Conservation (phyloP, 1,139 yeast species). For the Pichia sp. region DNA sequence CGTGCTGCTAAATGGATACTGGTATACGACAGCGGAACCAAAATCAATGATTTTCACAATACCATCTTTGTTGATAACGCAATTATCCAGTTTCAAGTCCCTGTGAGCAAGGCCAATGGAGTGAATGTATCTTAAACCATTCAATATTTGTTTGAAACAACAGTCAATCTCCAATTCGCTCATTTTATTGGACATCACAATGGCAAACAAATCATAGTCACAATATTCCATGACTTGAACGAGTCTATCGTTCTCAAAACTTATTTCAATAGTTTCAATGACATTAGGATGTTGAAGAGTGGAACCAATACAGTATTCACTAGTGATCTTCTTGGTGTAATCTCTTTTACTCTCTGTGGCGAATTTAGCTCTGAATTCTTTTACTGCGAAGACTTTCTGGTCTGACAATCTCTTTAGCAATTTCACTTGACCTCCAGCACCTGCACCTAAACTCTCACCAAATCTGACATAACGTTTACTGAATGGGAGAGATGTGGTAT, state of each 20-base stretch:
- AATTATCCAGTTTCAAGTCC: constrained; percentile 89
- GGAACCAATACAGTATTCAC: constrained; percentile 96
- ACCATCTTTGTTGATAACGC: constrained; percentile 83
- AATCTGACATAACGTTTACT: constrained; percentile 83
- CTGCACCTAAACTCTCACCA: constrained; percentile 89
- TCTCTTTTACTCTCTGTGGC: constrained; percentile 81
- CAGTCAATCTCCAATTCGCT: constrained; percentile 77
- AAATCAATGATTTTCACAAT: constrained; percentile 89
- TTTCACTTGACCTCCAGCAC: constrained; percentile 97
- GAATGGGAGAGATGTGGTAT: constrained; percentile 39
- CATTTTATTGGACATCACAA: constrained; percentile 97
- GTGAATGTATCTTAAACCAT: constrained; percentile 82
- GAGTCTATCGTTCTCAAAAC: constrained; percentile 77
- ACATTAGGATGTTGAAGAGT: constrained; percentile 91
- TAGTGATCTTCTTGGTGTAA: constrained; percentile 91
- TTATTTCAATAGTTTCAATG: constrained; percentile 87
- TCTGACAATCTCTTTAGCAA: constrained; percentile 77
- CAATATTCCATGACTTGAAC: constrained; percentile 98
- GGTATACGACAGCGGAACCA: constrained; percentile 93
- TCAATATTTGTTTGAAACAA: constrained; percentile 78
- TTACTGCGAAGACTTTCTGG: constrained; percentile 85
- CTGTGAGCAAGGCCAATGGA: constrained; percentile 90
- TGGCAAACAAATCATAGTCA: constrained; percentile 92
- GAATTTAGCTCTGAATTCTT: constrained; percentile 86
- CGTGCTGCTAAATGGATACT: constrained; percentile 78